phyloP scores from a whole-genome alignment of 164 flowering plant genomes.

The Magnolia officinalis region DNA sequence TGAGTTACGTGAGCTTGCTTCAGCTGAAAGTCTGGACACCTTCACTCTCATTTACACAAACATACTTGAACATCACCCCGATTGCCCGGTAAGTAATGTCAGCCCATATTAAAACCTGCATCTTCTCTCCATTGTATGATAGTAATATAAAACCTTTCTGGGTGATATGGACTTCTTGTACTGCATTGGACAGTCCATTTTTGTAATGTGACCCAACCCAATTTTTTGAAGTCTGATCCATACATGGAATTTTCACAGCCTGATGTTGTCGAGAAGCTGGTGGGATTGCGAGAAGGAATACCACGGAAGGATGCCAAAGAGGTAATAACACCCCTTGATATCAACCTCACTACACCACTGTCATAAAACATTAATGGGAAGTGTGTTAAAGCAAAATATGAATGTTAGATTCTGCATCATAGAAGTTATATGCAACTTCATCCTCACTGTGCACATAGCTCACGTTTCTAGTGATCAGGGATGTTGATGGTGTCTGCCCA shows the following conservation, averaged over 20 bases:
- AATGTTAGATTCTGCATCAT: not conserved
- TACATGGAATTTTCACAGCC: slow-evolving; percentile 42
- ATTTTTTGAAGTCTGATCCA: not conserved
- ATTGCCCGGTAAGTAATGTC: slow-evolving; percentile 75
- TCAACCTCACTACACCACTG: not conserved
- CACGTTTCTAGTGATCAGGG: too few species aligned
- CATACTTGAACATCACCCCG: slow-evolving; percentile 93
- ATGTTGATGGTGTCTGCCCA: too few species aligned
- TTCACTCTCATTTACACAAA: slow-evolving; percentile 93
- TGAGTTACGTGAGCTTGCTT: slow-evolving; percentile 93
- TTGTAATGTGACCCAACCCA: not conserved
- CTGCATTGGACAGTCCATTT: not conserved
- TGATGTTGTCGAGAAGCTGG: slow-evolving; percentile 94
- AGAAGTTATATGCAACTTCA: too few species aligned
- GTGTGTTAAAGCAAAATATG: not conserved
- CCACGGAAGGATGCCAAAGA: slow-evolving; percentile 96
- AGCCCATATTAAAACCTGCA: not conserved
- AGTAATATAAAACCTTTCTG: not conserved
- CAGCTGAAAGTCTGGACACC: slow-evolving; percentile 90
- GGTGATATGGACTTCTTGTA: not conserved
- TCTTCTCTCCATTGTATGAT: not conserved
- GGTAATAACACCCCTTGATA: slow-evolving; percentile 35
- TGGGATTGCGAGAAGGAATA: slow-evolving; percentile 84
- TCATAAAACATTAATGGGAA: too few species aligned
- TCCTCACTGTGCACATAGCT: too few species aligned